These are phyloP conservation scores for Hyphochytrium catenoides DNA, from an alignment of 352 stramenopile genomes.

Conservation along the genomic window DNA sequence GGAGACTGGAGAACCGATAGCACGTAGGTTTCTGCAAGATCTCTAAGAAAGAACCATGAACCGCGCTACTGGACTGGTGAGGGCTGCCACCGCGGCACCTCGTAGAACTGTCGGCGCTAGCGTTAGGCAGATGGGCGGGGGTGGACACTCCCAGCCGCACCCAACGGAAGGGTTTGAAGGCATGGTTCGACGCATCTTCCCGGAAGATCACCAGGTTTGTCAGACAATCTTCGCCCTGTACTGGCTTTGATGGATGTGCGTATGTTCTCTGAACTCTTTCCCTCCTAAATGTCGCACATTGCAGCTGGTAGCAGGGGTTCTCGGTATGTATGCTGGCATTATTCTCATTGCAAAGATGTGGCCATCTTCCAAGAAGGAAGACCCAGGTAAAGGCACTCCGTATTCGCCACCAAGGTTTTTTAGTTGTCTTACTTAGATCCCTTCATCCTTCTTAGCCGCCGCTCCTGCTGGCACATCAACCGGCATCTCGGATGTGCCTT, in stretches of 20 bases:
- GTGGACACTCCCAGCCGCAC: conserved; percentile 25
- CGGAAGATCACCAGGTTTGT: conserved; percentile 55
- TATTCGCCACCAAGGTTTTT: background rate
- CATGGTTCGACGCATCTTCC: conserved; percentile 51
- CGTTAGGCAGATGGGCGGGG: conserved; percentile 37
- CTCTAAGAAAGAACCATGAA: no score
- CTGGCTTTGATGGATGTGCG: background rate
- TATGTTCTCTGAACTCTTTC: background rate
- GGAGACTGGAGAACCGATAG: no score
- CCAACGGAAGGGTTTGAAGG: conserved; percentile 39
- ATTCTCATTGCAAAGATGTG: conserved; percentile 38
- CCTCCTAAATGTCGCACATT: no score
- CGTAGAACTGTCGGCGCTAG: no score
- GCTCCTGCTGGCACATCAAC: conserved; percentile 17
- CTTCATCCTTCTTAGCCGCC: conserved; percentile 9
- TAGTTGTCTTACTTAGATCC: background rate
- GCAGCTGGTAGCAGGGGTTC: conserved; percentile 51
- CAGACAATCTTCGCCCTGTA: background rate
- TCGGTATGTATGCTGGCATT: conserved; percentile 47
- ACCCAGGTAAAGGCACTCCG: conserved; percentile 20
- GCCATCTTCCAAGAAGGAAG: conserved; percentile 35
- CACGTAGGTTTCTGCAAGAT: no score
- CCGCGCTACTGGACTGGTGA: conserved; percentile 6
- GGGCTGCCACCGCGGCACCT: conserved; percentile 5
- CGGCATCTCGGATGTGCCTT: conserved; percentile 43